Evolutionary conservation across 2,329 filamentous ascomycete species (phyloP).

Genomic region (Acrocalymma vagum): DNA sequence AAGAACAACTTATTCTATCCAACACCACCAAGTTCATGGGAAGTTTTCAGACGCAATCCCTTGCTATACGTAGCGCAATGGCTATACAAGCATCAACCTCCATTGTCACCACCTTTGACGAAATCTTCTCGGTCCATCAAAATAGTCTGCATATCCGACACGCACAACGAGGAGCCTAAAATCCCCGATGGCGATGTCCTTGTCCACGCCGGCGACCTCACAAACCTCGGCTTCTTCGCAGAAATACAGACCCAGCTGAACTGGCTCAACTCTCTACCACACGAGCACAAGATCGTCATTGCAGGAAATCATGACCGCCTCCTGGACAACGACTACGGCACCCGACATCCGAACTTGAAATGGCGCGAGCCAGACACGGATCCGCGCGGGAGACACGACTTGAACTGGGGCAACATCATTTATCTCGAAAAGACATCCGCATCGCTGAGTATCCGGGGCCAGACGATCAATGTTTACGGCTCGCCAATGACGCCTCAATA

Average conservation of each 20-base stretch:
- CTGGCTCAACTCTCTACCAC: constrained; percentile 77
- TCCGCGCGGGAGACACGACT: constrained; percentile 38
- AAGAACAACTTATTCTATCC: constrained; percentile 10
- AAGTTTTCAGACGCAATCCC: constrained; percentile 5
- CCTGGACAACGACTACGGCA: constrained; percentile 13
- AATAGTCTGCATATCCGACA: constrained; percentile 88
- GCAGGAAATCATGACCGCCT: constrained; percentile 80
- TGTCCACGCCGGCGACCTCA: constrained; percentile 86
- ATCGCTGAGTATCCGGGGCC: constrained; percentile 55
- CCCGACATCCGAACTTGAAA: constrained; percentile 55
- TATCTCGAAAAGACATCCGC: constrained; percentile 75
- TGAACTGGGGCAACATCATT: constrained; percentile 72
- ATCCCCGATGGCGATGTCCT: constrained; percentile 82
- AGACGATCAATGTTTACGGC: constrained; percentile 75
- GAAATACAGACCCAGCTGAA: constrained; percentile 80
- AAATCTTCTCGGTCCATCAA: constrained; percentile 62
- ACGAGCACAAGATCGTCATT: constrained; percentile 79
- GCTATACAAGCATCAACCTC: constrained; percentile 14
- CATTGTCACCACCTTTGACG: not conserved
- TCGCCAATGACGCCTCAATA: constrained; percentile 77
- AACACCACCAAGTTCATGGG: constrained; percentile 1
- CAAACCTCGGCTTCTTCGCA: constrained; percentile 71
- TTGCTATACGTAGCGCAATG: constrained; percentile 5
- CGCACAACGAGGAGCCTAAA: constrained; percentile 62
- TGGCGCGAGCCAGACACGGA: constrained; percentile 34